Evolutionary conservation across 345 rosid species (phyloP).

Genomic region (Raphanus raphanistrum): DNA sequence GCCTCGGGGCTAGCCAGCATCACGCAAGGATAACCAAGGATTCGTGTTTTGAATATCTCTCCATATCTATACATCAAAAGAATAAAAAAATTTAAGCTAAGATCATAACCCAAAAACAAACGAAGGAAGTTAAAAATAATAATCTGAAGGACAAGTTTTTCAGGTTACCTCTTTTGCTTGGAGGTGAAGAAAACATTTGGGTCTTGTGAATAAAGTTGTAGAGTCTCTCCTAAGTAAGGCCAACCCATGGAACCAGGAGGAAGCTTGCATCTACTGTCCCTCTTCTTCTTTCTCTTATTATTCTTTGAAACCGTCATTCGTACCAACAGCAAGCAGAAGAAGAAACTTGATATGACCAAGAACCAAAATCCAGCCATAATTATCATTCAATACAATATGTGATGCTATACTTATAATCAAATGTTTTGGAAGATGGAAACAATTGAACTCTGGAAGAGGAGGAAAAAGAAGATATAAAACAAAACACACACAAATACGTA

Average conservation of each 20-base stretch:
- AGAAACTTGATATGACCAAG: constrained; percentile 8
- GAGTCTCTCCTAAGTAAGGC: constrained; percentile 85
- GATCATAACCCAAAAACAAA: background rate
- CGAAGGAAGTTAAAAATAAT: no score
- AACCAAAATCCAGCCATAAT: constrained; percentile 22
- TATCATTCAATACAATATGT: background rate
- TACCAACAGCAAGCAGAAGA: constrained; percentile 30
- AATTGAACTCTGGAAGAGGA: background rate
- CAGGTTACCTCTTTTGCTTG: constrained; percentile 57
- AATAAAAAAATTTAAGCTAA: background rate
- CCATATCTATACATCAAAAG: constrained; percentile 55
- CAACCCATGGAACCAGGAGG: constrained; percentile 93
- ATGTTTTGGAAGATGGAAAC: constrained; percentile 8
- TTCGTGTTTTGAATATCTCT: constrained; percentile 74
- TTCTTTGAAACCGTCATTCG: constrained; percentile 22
- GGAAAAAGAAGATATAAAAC: constrained; percentile 1
- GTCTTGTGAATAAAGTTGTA: constrained; percentile 74
- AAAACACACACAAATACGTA: background rate
- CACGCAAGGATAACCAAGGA: constrained; percentile 77
- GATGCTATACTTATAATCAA: background rate
- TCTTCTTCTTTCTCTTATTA: constrained; percentile 30
- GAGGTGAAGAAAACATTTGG: constrained; percentile 67
- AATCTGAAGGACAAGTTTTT: constrained; percentile 15
- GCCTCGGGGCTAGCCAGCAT: constrained; percentile 85
- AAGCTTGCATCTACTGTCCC: constrained; percentile 42